These are phyloP conservation scores for Spathaspora arborariae DNA, from an alignment of 805 yeast species.

Conservation along the genomic window DNA sequence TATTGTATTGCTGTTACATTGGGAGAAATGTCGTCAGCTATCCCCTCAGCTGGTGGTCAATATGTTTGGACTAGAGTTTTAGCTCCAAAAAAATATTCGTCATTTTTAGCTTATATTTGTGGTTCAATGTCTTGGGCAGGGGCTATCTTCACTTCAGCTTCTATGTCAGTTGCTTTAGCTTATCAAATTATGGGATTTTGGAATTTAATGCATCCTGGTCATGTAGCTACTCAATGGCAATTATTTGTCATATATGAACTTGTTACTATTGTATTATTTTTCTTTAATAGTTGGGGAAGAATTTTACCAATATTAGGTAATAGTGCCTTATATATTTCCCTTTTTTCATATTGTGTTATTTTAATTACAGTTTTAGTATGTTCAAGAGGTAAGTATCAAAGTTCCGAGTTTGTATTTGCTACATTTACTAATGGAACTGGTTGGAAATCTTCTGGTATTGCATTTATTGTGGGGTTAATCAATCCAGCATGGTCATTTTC, in stretches of 20 bases:
- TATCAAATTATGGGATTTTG: conserved; percentile 35
- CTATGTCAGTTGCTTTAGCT: conserved; percentile 35
- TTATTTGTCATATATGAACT: conserved; percentile 34
- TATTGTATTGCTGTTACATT: conserved; percentile 35
- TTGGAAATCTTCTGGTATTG: conserved; percentile 31
- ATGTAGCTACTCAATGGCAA: conserved; percentile 31
- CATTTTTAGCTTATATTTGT: conserved; percentile 36
- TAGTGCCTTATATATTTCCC: conserved; percentile 31
- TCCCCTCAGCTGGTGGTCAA: conserved; percentile 42
- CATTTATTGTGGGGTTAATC: conserved; percentile 35
- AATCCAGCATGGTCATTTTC: conserved; percentile 38
- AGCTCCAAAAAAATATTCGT: conserved; percentile 34
- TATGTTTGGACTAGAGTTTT: conserved; percentile 40
- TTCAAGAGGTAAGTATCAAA: conserved; percentile 30
- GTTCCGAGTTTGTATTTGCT: conserved; percentile 22
- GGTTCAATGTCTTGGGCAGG: conserved; percentile 44
- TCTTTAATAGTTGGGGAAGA: conserved; percentile 36
- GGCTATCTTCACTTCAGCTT: conserved; percentile 37
- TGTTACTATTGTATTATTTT: conserved; percentile 26
- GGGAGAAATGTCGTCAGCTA: conserved; percentile 37
- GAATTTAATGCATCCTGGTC: conserved; percentile 32
- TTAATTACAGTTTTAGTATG: conserved; percentile 37
- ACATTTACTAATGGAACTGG: conserved; percentile 20
- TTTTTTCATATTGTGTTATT: conserved; percentile 31
- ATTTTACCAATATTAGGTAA: conserved; percentile 32